Evolutionary conservation across 805 yeast genomes (phyloP).

Genomic region (Ogataea zsoltii): DNA sequence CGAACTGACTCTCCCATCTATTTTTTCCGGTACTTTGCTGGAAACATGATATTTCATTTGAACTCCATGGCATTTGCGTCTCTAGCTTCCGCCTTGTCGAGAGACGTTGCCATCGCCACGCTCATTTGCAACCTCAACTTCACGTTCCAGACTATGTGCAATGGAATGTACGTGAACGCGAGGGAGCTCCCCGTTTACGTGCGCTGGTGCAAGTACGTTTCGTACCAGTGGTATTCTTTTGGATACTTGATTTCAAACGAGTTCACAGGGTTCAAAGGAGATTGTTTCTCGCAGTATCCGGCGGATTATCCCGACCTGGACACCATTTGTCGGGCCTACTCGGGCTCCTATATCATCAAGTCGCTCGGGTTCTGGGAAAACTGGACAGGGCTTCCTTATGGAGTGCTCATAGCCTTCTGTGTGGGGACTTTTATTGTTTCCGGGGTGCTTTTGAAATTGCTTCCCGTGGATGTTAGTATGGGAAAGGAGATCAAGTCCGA

Average conservation of each 20-base stretch:
- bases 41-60: slow-evolving; percentile 55
- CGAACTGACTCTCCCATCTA: slow-evolving; percentile 43
- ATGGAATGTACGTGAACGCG: slow-evolving; percentile 80
- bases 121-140: slow-evolving; percentile 62
- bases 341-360: slow-evolving; percentile 55
- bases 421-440: slow-evolving; percentile 54
- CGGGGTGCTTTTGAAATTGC: slow-evolving; percentile 45
- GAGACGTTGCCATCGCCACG: slow-evolving; percentile 64
- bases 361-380: slow-evolving; percentile 59
- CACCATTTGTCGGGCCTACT: slow-evolving; percentile 45
- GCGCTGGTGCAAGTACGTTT: slow-evolving; percentile 77
- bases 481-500: slow-evolving; percentile 36
- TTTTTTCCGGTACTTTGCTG: slow-evolving; percentile 65
- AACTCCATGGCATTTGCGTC: slow-evolving; percentile 58
- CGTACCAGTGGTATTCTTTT: slow-evolving; percentile 77
- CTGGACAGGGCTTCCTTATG: slow-evolving; percentile 69
- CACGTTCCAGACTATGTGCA: slow-evolving; percentile 73
- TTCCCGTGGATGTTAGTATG: slow-evolving; percentile 53
- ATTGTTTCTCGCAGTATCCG: slow-evolving; percentile 45
- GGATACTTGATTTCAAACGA: slow-evolving; percentile 69
- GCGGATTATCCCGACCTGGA: slow-evolving; percentile 32
- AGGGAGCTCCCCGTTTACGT: slow-evolving; percentile 80
- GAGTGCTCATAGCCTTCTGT: slow-evolving; percentile 58
- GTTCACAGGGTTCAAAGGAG: slow-evolving; percentile 61
- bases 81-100: slow-evolving; percentile 51